phyloP scores from a whole-genome alignment of 768 basidiomycete species.

The Scleroderma bovista region DNA sequence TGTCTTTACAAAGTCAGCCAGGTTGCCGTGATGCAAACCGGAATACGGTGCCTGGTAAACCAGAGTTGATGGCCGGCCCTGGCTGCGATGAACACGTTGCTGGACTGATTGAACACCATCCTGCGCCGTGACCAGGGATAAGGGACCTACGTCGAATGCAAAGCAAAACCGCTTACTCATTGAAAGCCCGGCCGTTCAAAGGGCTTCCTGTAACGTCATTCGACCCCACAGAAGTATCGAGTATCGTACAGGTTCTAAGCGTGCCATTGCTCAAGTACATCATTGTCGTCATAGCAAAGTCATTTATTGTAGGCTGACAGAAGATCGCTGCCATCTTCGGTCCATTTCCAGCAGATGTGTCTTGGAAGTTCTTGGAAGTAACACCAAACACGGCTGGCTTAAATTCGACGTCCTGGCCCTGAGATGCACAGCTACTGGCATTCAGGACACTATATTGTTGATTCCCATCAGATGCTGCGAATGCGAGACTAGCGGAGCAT shows the following conservation, averaged over 20 bases:
- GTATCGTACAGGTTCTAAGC: conserved; percentile 33
- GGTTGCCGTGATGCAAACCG: conserved; percentile 40
- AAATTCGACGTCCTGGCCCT: conserved; percentile 31
- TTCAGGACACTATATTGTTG: conserved; percentile 49
- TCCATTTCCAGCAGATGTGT: conserved; percentile 18
- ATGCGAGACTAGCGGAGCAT: conserved; percentile 36
- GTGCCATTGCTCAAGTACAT: conserved; percentile 40
- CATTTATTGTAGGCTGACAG: conserved; percentile 47
- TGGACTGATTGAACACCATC: conserved; percentile 34
- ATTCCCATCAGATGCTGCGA: conserved; percentile 33
- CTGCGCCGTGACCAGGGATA: conserved; percentile 28
- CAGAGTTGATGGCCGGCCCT: conserved; percentile 47
- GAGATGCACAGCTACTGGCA: conserved; percentile 25
- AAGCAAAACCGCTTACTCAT: conserved; percentile 41
- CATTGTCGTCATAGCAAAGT: conserved; percentile 38
- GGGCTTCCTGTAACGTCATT: conserved; percentile 53
- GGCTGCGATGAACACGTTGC: conserved; percentile 44
- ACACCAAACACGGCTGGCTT: conserved; percentile 65
- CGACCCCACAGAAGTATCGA: conserved; percentile 24
- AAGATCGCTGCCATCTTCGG: conserved; percentile 48
- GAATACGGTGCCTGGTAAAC: conserved; percentile 59
- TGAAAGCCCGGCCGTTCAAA: conserved; percentile 45
- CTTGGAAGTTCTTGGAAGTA: conserved; percentile 34
- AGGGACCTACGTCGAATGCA: neutral
- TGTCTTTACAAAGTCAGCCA: conserved; percentile 36